These are phyloP conservation scores for Trichosporon sp. DNA, from an alignment of 1,284 basidiomycete species.

Conservation along the genomic window DNA sequence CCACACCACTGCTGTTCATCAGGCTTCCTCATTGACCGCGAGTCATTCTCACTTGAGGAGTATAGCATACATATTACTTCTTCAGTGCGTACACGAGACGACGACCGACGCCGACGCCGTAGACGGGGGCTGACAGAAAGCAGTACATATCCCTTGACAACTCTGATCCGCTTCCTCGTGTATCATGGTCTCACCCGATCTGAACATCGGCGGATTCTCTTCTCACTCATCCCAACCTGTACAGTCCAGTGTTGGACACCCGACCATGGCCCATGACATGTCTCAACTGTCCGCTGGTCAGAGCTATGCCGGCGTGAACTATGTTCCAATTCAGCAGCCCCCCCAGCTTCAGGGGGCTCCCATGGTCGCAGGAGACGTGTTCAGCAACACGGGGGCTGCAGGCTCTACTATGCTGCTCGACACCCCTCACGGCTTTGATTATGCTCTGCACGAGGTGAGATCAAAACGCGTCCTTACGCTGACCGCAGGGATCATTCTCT, in stretches of 20 bases:
- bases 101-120: no score
- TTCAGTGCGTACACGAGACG: no score
- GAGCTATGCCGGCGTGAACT: slow-evolving; percentile 7
- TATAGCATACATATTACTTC: no score
- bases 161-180: background rate
- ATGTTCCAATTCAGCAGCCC: slow-evolving; percentile 14
- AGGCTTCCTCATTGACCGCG: no score
- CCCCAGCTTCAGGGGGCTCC: slow-evolving; percentile 14
- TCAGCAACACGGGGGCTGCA: slow-evolving; percentile 9
- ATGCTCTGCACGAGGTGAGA: background rate
- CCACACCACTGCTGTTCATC: no score
- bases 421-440: slow-evolving; percentile 7
- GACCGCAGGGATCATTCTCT: background rate
- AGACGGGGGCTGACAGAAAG: no score
- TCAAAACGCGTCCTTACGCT: background rate
- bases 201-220: background rate
- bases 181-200: slow-evolving; percentile 14
- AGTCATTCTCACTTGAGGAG: no score
- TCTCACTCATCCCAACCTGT: background rate
- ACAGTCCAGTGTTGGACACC: background rate
- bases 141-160: no score
- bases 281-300: background rate
- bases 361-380: slow-evolving; percentile 34
- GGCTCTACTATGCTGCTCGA: background rate
- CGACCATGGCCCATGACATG: background rate